Percentiles rank a stretch among this genome's conserved stretches.
These are phyloP conservation scores for Euclidium syriacum DNA, from an alignment of 345 rosid genomes.

Conservation along the genomic window DNA sequence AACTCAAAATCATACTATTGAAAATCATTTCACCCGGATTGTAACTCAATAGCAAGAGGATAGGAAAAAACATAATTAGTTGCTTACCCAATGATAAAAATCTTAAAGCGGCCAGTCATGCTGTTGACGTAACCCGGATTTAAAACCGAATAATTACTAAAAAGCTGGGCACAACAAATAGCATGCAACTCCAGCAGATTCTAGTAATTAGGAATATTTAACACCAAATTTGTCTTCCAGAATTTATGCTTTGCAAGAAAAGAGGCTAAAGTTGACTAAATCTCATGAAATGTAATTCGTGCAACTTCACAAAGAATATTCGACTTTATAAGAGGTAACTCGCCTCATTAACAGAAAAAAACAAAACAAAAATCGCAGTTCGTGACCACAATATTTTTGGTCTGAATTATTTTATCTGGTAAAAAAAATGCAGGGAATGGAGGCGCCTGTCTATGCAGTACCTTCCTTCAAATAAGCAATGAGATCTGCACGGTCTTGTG, in stretches of 20 bases:
- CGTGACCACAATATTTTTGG: slow-evolving; percentile 11
- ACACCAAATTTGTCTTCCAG: too few relatives aligned
- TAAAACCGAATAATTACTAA: too few relatives aligned
- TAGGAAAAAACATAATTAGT: too few relatives aligned
- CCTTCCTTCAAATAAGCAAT: slow-evolving; percentile 70
- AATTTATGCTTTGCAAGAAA: background rate
- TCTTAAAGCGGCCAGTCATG: too few relatives aligned
- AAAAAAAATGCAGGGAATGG: slow-evolving; percentile 2
- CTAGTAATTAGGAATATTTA: too few relatives aligned
- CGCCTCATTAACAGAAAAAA: background rate
- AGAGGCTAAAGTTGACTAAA: background rate
- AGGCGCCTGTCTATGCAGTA: slow-evolving; percentile 34
- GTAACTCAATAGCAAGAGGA: too few relatives aligned
- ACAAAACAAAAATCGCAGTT: background rate
- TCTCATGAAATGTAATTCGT: background rate
- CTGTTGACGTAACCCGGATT: too few relatives aligned
- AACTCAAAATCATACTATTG: too few relatives aligned
- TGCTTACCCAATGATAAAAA: too few relatives aligned
- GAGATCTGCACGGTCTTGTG: slow-evolving; percentile 74
- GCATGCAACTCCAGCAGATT: too few relatives aligned
- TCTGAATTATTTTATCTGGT: slow-evolving; percentile 14
- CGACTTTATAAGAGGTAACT: slow-evolving; percentile 3
- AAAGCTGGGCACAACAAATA: too few relatives aligned
- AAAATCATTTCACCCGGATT: too few relatives aligned
- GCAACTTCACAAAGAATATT: slow-evolving; percentile 13